Conservation (phyloP, 2,329 filamentous ascomycete genomes). For the Thelonectria olida region DNA sequence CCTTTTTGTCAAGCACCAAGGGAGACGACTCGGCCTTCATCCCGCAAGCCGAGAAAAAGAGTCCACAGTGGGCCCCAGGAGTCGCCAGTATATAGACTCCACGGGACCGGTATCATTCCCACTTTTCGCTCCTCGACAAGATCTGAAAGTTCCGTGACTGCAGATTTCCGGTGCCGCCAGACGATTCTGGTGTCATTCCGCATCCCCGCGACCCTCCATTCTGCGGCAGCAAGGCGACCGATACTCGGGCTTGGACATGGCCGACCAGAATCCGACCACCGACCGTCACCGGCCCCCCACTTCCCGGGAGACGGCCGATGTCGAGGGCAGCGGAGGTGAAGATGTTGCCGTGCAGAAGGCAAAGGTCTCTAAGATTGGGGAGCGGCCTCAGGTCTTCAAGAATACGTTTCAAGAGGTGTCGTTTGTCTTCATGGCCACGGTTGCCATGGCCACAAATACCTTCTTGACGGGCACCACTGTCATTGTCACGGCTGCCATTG, state of each 20-base stretch:
- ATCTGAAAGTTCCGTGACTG: background rate
- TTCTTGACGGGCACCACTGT: constrained; percentile 68
- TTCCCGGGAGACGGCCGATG: constrained; percentile 19
- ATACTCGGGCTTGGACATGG: constrained; percentile 10
- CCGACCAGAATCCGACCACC: constrained; percentile 13
- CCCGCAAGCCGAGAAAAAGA: constrained; percentile 14
- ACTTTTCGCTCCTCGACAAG: constrained; percentile 17
- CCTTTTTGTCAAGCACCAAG: constrained; percentile 9
- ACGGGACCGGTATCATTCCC: constrained; percentile 3
- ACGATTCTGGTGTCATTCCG: background rate
- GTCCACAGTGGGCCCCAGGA: constrained; percentile 14
- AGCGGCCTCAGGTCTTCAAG: constrained; percentile 67
- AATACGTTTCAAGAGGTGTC: constrained; percentile 70
- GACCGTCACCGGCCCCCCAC: constrained; percentile 24
- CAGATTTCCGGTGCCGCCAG: background rate
- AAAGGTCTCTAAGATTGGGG: constrained; percentile 36
- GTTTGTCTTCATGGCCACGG: constrained; percentile 73
- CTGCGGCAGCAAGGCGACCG: background rate
- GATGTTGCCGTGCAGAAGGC: constrained; percentile 14
- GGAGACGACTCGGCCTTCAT: constrained; percentile 11
- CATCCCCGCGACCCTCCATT: background rate
- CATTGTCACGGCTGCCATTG: constrained; percentile 71
- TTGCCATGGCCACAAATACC: constrained; percentile 70
- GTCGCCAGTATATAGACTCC: constrained; percentile 14
- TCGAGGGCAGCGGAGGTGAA: constrained; percentile 22